Percentiles rank a stretch among this genome's conserved stretches.
phyloP scores from a whole-genome alignment of 495 filamentous ascomycete species.

The Penicillium waksmanii region DNA sequence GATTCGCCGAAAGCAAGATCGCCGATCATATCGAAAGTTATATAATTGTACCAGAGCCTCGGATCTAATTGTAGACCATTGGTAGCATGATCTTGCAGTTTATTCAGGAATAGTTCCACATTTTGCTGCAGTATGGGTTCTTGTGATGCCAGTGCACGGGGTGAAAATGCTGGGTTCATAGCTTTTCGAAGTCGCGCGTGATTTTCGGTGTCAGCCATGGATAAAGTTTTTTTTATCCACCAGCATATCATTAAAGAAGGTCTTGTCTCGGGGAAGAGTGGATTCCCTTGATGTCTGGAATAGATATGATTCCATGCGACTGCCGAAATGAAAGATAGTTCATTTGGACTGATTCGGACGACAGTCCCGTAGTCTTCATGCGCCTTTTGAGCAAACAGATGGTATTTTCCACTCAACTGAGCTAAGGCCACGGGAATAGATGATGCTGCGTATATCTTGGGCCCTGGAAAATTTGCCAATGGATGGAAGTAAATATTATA shows the following conservation, averaged over 20 bases:
- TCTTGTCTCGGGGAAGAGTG: background rate
- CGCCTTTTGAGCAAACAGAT: background rate
- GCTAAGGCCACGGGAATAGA: background rate
- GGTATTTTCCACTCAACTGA: background rate
- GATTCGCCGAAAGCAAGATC: constrained; percentile 9
- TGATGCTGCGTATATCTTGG: background rate
- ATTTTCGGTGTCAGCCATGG: background rate
- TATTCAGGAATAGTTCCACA: background rate
- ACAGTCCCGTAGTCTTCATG: background rate
- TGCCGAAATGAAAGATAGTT: background rate
- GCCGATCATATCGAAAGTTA: constrained; percentile 6
- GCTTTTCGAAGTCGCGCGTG: constrained; percentile 1
- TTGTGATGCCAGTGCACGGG: background rate
- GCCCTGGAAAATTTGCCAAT: background rate
- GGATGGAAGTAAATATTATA: constrained; percentile 1
- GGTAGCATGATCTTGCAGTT: background rate
- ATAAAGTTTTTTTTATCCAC: background rate
- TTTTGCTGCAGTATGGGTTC: background rate
- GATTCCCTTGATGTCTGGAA: background rate
- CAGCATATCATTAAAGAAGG: constrained; percentile 2
- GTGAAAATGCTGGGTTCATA: constrained; percentile 3
- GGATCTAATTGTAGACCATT: background rate
- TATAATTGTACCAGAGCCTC: constrained; percentile 5
- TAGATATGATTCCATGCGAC: background rate
- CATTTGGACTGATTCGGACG: constrained; percentile 1